Base-by-base conservation (phyloP, 2,329 filamentous ascomycete species). In the Fusarium sp. region DNA sequence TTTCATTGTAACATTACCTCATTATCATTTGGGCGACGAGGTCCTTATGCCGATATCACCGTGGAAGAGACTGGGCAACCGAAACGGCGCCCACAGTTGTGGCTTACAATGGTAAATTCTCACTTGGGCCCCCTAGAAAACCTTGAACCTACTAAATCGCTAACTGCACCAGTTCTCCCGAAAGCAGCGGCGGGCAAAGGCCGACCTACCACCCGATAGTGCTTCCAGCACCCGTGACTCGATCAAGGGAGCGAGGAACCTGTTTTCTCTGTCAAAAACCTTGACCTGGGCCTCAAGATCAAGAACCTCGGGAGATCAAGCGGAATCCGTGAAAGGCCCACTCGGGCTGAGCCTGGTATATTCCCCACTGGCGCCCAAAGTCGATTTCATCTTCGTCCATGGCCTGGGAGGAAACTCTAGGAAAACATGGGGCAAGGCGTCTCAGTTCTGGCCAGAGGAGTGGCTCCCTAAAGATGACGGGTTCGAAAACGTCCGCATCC, bases 391-490 rank as follows among this genome's bases (percentile, higher is more conserved):
- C 39, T 82, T 82, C 52, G 74, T 83, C 8, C 81, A 84, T 67
- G 81, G 81, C 6, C 75, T 83, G 6, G 79, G 79, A 3, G 81
- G 82, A 6, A 71, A 75, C 30, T 80, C 81, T 7, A 71, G 75
- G 5, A 78, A 79, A 59, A 83, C 82, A 60, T 84, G 82, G 81
- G 73, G 72, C 31, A 79, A 78, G 51, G 41, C 60, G 13, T 65
- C 47, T 13, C 46, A 62, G 10, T 83, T 77, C 65, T 84, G 82
- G 82, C 82, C 82, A 1, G 79, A 70, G 43, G 56, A 68, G 7
- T 70, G 65, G 68, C 62, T 70, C 11, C 46, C 68, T 5, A 54
- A 68, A 23, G 79, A 81, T 27, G 54, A 68, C 3, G 72, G 53
- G 2, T 78, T 81, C 54, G 51, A 69, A 16, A 65, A 72, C 48